These are phyloP conservation scores for Cladosporium sp. DNA, from an alignment of 2,329 filamentous ascomycete species.

Conservation along the genomic window DNA sequence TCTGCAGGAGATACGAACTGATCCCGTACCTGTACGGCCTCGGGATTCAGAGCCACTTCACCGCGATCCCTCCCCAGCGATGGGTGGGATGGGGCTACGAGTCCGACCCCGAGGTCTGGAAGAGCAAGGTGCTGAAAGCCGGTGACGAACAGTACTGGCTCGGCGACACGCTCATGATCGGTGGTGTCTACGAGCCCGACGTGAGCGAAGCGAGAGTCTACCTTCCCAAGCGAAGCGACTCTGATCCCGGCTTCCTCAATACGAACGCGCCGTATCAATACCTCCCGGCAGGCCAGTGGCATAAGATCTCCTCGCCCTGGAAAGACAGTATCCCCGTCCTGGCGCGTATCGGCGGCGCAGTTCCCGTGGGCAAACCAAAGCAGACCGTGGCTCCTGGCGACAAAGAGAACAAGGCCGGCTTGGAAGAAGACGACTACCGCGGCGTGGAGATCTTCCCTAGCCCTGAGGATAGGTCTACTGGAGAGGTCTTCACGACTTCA, in stretches of 20 bases:
- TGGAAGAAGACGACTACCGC: slow-evolving; percentile 49
- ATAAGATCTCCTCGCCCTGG: slow-evolving; percentile 47
- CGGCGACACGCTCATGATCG: slow-evolving; percentile 59
- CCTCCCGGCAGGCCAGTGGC: slow-evolving; percentile 50
- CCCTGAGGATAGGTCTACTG: slow-evolving; percentile 28
- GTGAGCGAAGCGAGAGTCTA: slow-evolving; percentile 53
- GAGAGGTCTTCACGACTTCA: slow-evolving; percentile 32
- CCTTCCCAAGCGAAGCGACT: slow-evolving; percentile 44
- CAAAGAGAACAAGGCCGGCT: slow-evolving; percentile 37
- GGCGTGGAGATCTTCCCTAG: slow-evolving; percentile 54
- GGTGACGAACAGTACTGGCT: slow-evolving; percentile 71
- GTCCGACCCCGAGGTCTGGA: slow-evolving; percentile 59
- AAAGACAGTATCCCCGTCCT: slow-evolving; percentile 50
- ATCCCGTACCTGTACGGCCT: slow-evolving; percentile 66
- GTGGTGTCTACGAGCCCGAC: slow-evolving; percentile 60
- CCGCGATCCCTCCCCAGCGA: slow-evolving; percentile 58
- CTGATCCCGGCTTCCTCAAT: slow-evolving; percentile 54
- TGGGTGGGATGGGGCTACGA: slow-evolving; percentile 73
- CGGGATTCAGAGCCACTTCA: slow-evolving; percentile 55
- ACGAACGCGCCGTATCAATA: slow-evolving; percentile 56
- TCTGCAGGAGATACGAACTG: slow-evolving; percentile 65
- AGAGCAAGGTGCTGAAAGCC: slow-evolving; percentile 47
- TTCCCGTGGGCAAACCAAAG: slow-evolving; percentile 46
- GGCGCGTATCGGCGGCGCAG: slow-evolving; percentile 48
- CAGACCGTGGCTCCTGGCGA: slow-evolving; percentile 50